Base-by-base conservation (phyloP, 495 filamentous ascomycete species). In the Patellaria atrata region DNA sequence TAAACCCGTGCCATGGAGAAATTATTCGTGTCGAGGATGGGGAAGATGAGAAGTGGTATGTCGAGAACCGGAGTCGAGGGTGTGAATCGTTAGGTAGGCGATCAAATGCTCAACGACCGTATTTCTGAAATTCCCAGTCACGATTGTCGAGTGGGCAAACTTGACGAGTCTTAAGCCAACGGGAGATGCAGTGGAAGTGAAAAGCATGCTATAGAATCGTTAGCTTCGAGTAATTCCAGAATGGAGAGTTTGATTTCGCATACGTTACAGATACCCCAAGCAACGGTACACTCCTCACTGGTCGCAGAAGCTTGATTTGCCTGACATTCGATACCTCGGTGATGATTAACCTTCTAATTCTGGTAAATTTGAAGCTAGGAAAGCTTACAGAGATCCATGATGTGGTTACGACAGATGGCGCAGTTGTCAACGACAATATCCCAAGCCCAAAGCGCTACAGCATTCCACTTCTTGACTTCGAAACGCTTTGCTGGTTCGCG, bases 381-480 rank as follows among this genome's bases (percentile, higher is more conserved):
- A 10, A 23, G 57, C 73, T 41, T 68, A 86, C 85, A 99, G 18
- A 99, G 65, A 56, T 99, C 89, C 89, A 99, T 99, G 56, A 99
- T 99, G 54, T 99, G 89, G 52, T 99, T 99, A 47, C 89, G 73
- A 63, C 89, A 99, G 52, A 99, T 99, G 40, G 89, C 89, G 57
- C 89, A 99, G 67, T 99, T 99, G 63, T 99, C 89, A 33, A 99
- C 89, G 9, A 99, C 87, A 34, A 99, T 99, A 59, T 99, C 89
- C 89, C 89, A 99, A 1, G 89, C 91, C 89, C 89, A 99, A 2
- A 99, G 66, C 22, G 89, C 82, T n/a, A 99, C 89, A 1, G 91
- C 89, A 46, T 94, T 96, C 89, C 89, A 99, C 86, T 97, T 97
- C 64, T 96, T 96, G 33, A 97, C 91, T 55, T 97, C 89, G 51